Conservation (phyloP, 2,329 filamentous ascomycete genomes). For the Epichloe glyceriae region DNA sequence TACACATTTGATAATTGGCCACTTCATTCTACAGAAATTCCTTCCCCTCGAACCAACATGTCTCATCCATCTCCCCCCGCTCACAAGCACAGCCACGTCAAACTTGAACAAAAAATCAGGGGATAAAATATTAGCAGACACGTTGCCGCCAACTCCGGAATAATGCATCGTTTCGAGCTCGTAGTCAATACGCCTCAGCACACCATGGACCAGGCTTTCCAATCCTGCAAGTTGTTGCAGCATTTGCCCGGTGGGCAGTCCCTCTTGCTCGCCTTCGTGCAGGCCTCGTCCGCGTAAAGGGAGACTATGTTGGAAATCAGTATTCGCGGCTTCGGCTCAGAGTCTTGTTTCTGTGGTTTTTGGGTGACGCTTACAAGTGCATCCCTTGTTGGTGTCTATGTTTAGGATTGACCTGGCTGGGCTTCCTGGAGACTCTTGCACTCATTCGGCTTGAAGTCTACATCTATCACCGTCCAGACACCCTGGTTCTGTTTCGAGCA, state of each 20-base stretch:
- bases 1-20: no score
- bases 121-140: no score
- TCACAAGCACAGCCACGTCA: no score
- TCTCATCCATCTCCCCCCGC: no score
- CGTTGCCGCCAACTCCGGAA: no score
- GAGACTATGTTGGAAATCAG: slow-evolving; percentile 5
- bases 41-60: no score
- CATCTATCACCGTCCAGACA: slow-evolving; percentile 15
- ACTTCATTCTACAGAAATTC: no score
- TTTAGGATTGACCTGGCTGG: slow-evolving; percentile 8
- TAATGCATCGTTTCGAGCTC: not conserved
- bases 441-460: slow-evolving; percentile 9
- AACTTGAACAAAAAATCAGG: no score
- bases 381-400: slow-evolving; percentile 9
- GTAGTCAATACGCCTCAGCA: not conserved
- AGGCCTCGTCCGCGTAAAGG: slow-evolving; percentile 6
- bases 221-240: not conserved
- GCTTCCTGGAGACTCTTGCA: slow-evolving; percentile 9
- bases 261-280: not conserved
- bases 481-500: slow-evolving; percentile 12
- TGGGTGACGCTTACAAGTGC: slow-evolving; percentile 7
- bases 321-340: not conserved
- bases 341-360: not conserved
- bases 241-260: not conserved
- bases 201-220: slow-evolving; percentile 4